Conservation (phyloP, 306 rosid genomes). For the Vachellia collinsii region DNA sequence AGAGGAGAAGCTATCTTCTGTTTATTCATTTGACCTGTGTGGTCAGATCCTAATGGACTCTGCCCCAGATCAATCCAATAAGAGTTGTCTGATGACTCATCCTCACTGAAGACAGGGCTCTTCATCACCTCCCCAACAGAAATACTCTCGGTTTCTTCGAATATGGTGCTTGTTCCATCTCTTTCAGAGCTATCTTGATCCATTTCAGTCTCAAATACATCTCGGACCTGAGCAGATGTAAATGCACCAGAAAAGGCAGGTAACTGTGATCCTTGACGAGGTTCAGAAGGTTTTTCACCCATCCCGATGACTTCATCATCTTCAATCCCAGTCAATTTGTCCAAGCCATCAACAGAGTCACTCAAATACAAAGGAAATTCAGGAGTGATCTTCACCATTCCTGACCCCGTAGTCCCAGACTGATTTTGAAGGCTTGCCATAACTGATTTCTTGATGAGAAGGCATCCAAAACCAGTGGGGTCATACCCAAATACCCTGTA, state of each 20-base stretch:
- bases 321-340: constrained; percentile 63
- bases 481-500: constrained; percentile 95
- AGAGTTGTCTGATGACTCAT: constrained; percentile 90
- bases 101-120: constrained; percentile 98
- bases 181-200: constrained; percentile 91
- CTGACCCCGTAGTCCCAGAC: constrained; percentile 88
- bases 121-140: constrained; percentile 96
- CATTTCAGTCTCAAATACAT: constrained; percentile 91
- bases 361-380: constrained; percentile 89
- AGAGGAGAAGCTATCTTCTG: constrained; percentile 81
- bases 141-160: constrained; percentile 86
- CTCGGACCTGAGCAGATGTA: constrained; percentile 92
- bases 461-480: constrained; percentile 98
- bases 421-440: constrained; percentile 86
- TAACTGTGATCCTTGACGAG: constrained; percentile 69
- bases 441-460: constrained; percentile 89
- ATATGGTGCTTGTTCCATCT: constrained; percentile 92
- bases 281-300: constrained; percentile 61
- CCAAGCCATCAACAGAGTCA: constrained; percentile 85
- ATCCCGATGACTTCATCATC: constrained; percentile 55
- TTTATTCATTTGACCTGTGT: constrained; percentile 54
- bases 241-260: constrained; percentile 97
- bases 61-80: constrained; percentile 97
- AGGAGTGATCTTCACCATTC: constrained; percentile 95
- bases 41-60: constrained; percentile 88